phyloP scores from a whole-genome alignment of 2,329 filamentous ascomycete genomes.

The Verticillium klebahnii region DNA sequence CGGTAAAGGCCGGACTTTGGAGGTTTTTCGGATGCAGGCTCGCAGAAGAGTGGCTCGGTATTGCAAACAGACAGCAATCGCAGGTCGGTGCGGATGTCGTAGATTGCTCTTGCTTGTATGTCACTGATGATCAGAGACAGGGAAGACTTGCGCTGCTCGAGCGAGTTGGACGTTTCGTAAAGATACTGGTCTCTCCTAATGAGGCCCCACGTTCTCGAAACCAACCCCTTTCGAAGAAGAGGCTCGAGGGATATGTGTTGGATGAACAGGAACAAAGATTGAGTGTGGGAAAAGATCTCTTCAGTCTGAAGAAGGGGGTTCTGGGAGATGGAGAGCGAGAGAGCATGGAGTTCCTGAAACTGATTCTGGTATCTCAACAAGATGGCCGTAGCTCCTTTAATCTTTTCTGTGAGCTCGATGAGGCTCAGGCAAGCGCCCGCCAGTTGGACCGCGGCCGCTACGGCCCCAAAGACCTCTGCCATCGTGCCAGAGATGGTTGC shows the following conservation, averaged over 20 bases:
- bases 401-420: constrained; percentile 14
- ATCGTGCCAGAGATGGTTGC: constrained; percentile 7
- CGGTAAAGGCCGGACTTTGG: neutral
- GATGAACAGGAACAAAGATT: constrained; percentile 10
- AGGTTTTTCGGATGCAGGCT: neutral
- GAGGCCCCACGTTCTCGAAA: constrained; percentile 4
- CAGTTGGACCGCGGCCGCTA: constrained; percentile 16
- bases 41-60: neutral
- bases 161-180: constrained; percentile 8
- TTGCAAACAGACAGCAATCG: neutral
- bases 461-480: constrained; percentile 18
- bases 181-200: constrained; percentile 9
- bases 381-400: constrained; percentile 14
- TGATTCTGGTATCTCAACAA: constrained; percentile 15
- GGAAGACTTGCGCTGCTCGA: constrained; percentile 15
- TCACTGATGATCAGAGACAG: constrained; percentile 10
- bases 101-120: constrained; percentile 20
- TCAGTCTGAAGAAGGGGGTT: constrained; percentile 18
- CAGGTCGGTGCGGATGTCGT: neutral
- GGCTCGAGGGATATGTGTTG: constrained; percentile 7
- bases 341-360: constrained; percentile 13
- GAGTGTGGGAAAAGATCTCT: constrained; percentile 12
- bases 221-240: neutral
- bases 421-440: constrained; percentile 10
- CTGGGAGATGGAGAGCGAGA: constrained; percentile 14